Conservation (phyloP, 306 rosid species). For the Citrullus mucosospermus region DNA sequence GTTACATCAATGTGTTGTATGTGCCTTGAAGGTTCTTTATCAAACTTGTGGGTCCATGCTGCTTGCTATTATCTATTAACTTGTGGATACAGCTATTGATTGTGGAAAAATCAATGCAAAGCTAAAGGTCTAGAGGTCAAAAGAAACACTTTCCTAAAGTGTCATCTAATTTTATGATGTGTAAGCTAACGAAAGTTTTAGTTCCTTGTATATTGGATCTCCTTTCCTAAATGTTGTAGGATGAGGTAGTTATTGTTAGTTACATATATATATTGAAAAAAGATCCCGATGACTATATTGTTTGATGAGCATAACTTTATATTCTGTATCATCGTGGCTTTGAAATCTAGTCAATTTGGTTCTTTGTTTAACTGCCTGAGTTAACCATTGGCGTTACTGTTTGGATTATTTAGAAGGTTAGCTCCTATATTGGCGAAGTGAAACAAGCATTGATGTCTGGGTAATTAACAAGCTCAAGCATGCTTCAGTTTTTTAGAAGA, state of each 20-base stretch:
- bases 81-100: neutral
- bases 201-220: neutral
- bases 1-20: constrained; percentile 8
- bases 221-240: neutral
- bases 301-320: neutral
- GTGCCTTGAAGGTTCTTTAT: neutral
- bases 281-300: neutral
- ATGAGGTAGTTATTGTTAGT: neutral
- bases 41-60: constrained; percentile 5
- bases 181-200: neutral
- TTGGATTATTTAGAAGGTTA: neutral
- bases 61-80: neutral
- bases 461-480: neutral
- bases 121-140: neutral
- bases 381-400: neutral
- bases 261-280: neutral
- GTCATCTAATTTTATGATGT: neutral
- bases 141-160: neutral
- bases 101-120: neutral
- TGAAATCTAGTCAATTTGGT: neutral
- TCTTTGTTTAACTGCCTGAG: neutral
- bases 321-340: neutral
- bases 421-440: neutral
- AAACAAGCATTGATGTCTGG: neutral
- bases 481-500: neutral